Evolutionary conservation across 164 flowering plant genomes (phyloP).

Genomic region (Malania oleifera): DNA sequence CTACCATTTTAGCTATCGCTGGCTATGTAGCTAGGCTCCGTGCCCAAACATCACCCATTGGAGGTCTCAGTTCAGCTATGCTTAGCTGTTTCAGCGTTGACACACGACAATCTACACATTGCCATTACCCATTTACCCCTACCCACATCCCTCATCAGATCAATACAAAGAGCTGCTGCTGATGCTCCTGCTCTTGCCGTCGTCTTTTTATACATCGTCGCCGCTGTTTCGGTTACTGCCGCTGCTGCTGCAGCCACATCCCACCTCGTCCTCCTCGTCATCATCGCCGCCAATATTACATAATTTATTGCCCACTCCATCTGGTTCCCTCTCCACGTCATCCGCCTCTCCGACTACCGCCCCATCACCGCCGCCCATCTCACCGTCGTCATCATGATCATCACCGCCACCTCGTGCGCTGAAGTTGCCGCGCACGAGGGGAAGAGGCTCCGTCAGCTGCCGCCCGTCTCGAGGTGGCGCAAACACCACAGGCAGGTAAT

Average conservation of each 20-base stretch:
- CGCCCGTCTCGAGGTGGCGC: constrained; percentile 86
- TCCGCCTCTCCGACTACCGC: not conserved
- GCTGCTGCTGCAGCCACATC: not conserved
- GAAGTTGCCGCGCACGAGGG: constrained; percentile 24
- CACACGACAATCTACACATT: too few relatives aligned
- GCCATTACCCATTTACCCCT: too few relatives aligned
- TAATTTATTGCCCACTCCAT: too few relatives aligned
- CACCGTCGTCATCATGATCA: too few relatives aligned
- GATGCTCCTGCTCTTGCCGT: not conserved
- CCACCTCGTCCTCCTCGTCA: not conserved
- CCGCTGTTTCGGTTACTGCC: constrained; percentile 9
- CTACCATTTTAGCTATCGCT: too few relatives aligned
- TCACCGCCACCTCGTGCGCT: too few relatives aligned
- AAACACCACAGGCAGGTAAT: constrained; percentile 80
- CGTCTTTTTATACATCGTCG: constrained; percentile 12
- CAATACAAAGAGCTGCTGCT: too few relatives aligned
- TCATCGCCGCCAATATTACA: not conserved
- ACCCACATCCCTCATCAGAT: too few relatives aligned
- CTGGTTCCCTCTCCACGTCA: too few relatives aligned
- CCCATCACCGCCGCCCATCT: not conserved
- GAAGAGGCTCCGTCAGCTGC: constrained; percentile 45
- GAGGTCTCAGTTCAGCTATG: too few relatives aligned
- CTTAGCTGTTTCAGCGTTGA: too few relatives aligned
- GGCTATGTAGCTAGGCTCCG: constrained; percentile 8
- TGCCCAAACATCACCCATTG: constrained; percentile 17